Evolutionary conservation across 2,329 filamentous ascomycete species (phyloP).

Genomic region (Zymoseptoria tritici): DNA sequence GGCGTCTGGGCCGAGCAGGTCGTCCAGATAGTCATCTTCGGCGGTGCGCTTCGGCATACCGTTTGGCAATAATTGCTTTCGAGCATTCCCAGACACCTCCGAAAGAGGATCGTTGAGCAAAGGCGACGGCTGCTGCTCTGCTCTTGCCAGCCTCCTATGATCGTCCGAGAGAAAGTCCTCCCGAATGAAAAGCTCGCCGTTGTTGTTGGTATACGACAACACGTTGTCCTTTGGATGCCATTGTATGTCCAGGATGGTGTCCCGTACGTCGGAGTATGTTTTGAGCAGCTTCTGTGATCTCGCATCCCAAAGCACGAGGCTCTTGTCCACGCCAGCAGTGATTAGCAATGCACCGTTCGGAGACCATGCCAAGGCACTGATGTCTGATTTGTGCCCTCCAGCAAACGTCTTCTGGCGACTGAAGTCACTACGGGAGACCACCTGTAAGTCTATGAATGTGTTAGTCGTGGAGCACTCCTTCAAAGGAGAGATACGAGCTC

Average conservation of each 20-base stretch:
- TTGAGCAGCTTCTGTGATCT: conserved; percentile 76
- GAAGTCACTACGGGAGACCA: conserved; percentile 86
- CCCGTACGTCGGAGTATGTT: conserved; percentile 60
- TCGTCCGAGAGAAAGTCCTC: conserved; percentile 54
- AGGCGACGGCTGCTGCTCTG: conserved; percentile 64
- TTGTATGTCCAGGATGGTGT: conserved; percentile 73
- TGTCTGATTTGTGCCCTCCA: conserved; percentile 71
- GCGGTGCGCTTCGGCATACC: conserved; percentile 47
- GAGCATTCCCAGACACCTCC: conserved; percentile 60
- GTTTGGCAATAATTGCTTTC: conserved; percentile 42
- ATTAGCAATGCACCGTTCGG: conserved; percentile 86
- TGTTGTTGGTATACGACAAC: conserved; percentile 81
- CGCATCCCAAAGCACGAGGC: conserved; percentile 77
- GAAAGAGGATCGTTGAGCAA: conserved; percentile 74
- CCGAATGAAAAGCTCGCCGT: conserved; percentile 90
- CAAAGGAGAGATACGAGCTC: not conserved
- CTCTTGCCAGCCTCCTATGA: conserved; percentile 42
- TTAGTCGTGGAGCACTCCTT: not conserved
- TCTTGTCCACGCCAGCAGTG: conserved; percentile 51
- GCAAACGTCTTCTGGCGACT: conserved; percentile 74
- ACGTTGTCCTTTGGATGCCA: conserved; percentile 92
- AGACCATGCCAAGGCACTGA: conserved; percentile 87
- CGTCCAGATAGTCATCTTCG: conserved; percentile 66
- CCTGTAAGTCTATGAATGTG: conserved; percentile 56
- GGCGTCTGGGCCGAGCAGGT: conserved; percentile 61